These are phyloP conservation scores for Dactylorhiza incarnata DNA, from an alignment of 106 monocot genomes.

Conservation along the genomic window DNA sequence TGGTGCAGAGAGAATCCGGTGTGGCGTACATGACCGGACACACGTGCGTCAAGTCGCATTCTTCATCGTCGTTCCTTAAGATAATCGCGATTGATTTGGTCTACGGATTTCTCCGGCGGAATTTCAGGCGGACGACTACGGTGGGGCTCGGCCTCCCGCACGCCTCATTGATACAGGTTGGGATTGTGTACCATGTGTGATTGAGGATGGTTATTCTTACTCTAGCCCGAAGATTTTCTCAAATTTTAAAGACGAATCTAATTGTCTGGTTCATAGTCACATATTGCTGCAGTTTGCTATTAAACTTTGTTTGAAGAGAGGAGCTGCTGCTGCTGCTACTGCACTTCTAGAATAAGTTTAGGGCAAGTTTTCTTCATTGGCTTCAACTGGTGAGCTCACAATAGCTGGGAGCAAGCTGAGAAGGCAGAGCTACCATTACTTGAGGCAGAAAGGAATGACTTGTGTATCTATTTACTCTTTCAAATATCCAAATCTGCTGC, in stretches of 20 bases:
- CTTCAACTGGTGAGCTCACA: not conserved
- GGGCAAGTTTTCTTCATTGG: not conserved
- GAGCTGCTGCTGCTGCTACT: not conserved
- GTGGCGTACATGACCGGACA: slow-evolving; percentile 75
- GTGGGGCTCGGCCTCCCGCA: slow-evolving; percentile 44
- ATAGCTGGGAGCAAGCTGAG: not conserved
- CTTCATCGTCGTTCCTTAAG: slow-evolving; percentile 38
- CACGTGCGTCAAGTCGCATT: slow-evolving; percentile 37
- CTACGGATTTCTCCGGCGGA: slow-evolving; percentile 59
- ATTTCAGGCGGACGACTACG: slow-evolving; percentile 33
- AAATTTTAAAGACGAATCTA: not conserved
- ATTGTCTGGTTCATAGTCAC: not conserved
- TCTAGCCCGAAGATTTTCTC: not conserved
- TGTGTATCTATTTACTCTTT: not conserved
- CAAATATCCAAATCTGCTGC: not conserved
- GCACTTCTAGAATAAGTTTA: not conserved
- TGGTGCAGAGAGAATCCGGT: slow-evolving; percentile 56
- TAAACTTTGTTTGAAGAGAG: not conserved
- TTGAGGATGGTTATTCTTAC: not conserved
- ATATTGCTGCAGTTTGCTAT: not conserved
- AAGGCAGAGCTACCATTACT: not conserved
- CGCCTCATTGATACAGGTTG: slow-evolving; percentile 58
- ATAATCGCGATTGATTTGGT: slow-evolving; percentile 42
- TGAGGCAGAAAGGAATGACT: not conserved
- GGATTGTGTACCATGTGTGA: slow-evolving; percentile 66